Percentiles rank a stretch among this genome's conserved stretches.
Evolutionary conservation across 1,284 basidiomycete species (phyloP).

Genomic region (Trametes pubescens): DNA sequence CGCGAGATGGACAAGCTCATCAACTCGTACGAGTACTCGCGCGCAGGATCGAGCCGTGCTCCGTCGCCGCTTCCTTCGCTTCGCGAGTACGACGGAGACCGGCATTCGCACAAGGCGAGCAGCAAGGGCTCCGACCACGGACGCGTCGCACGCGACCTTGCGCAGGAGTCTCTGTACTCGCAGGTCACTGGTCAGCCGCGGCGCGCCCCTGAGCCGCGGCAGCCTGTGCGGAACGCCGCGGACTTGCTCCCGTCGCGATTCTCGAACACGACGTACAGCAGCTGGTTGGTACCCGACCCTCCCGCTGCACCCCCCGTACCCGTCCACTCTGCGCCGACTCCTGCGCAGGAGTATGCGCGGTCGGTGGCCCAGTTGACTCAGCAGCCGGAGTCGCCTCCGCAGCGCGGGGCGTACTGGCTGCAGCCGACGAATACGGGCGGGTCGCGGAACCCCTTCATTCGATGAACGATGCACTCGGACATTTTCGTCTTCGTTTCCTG

Average conservation of each 20-base stretch:
- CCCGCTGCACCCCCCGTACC: constrained; percentile 35
- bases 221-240: constrained; percentile 60
- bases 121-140: constrained; percentile 18
- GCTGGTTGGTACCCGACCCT: constrained; percentile 32
- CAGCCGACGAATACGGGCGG: constrained; percentile 45
- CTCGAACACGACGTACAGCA: constrained; percentile 52
- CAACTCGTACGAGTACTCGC: constrained; percentile 58
- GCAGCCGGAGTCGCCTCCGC: constrained; percentile 26
- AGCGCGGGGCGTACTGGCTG: constrained; percentile 44
- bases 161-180: constrained; percentile 69
- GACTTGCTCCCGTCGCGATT: constrained; percentile 53
- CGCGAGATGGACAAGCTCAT: constrained; percentile 60
- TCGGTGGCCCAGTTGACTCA: constrained; percentile 43
- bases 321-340: constrained; percentile 47
- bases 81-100: constrained; percentile 38
- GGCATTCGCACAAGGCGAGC: constrained; percentile 27
- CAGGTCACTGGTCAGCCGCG: constrained; percentile 70
- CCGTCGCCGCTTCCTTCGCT: constrained; percentile 48
- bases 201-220: constrained; percentile 67
- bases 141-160: constrained; percentile 38
- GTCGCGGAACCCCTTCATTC: constrained; percentile 48
- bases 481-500: constrained; percentile 2
- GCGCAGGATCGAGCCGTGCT: constrained; percentile 43
- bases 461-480: constrained; percentile 12
- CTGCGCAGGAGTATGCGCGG: constrained; percentile 67